Percentiles rank a stretch among this genome's conserved stretches.
Evolutionary conservation across 805 yeast genomes (phyloP).

Genomic region (Candida andamanensis): DNA sequence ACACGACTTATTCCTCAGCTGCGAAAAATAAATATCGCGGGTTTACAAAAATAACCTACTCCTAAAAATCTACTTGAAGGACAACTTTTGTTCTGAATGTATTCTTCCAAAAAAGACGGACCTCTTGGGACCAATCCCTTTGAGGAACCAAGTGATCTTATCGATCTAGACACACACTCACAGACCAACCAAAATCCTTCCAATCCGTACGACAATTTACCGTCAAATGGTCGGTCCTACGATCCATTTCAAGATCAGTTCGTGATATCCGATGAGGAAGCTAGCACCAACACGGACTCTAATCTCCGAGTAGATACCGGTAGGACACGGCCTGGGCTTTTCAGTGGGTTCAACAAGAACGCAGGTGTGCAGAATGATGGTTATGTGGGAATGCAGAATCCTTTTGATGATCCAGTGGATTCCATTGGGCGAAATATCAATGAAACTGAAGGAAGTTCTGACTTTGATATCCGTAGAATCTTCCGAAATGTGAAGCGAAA

Average conservation of each 20-base stretch:
- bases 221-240: constrained; percentile 8
- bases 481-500: constrained; percentile 17
- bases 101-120: background rate
- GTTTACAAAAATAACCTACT: no score
- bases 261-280: constrained; percentile 32
- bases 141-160: constrained; percentile 18
- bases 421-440: constrained; percentile 4
- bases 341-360: no score
- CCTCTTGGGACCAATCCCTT: constrained; percentile 13
- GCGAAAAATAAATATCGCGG: no score
- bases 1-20: no score
- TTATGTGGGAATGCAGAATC: constrained; percentile 24
- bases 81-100: no score
- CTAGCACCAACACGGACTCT: no score
- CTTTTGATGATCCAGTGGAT: constrained; percentile 13
- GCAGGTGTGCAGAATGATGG: no score
- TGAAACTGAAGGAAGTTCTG: constrained; percentile 16
- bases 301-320: no score
- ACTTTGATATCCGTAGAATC: constrained; percentile 32
- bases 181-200: constrained; percentile 4
- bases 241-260: constrained; percentile 34
- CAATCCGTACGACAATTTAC: background rate
- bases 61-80: no score
- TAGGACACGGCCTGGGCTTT: no score
- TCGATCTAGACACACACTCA: constrained; percentile 27